phyloP scores from a whole-genome alignment of 2,329 filamentous ascomycete genomes.

The Chaetomiaceae sp. region DNA sequence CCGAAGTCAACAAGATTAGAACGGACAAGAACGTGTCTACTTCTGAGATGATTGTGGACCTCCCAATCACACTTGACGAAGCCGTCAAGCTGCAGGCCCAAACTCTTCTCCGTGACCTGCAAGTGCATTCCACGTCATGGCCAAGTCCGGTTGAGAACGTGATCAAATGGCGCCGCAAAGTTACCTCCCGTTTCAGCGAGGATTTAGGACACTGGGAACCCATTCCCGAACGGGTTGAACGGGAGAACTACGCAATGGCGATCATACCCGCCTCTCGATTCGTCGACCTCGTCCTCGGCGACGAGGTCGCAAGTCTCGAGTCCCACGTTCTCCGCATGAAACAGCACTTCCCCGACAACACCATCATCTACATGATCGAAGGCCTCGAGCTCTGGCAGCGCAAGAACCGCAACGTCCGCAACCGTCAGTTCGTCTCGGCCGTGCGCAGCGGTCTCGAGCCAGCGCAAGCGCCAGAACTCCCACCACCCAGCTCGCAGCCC shows the following conservation, averaged over 20 bases:
- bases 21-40: conserved; percentile 68
- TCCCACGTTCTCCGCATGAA: conserved; percentile 53
- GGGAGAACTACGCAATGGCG: conserved; percentile 57
- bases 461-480: conserved; percentile 18
- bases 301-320: conserved; percentile 47
- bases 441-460: conserved; percentile 46
- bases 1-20: conserved; percentile 66
- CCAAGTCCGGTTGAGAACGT: conserved; percentile 44
- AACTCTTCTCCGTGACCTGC: conserved; percentile 44
- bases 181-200: conserved; percentile 56
- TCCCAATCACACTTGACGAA: conserved; percentile 52
- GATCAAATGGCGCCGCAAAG: conserved; percentile 63
- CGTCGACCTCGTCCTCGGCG: conserved; percentile 49
- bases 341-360: conserved; percentile 44
- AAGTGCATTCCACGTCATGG: conserved; percentile 42
- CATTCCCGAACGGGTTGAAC: conserved; percentile 41
- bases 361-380: conserved; percentile 65
- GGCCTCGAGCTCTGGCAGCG: conserved; percentile 60
- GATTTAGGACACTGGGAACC: conserved; percentile 60
- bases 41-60: conserved; percentile 70
- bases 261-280: conserved; percentile 60
- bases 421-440: conserved; percentile 60
- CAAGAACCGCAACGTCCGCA: conserved; percentile 61
- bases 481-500: not conserved
- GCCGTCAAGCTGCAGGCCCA: conserved; percentile 41